Conservation (phyloP, 1,284 basidiomycete genomes). For the Ustilago sp. region DNA sequence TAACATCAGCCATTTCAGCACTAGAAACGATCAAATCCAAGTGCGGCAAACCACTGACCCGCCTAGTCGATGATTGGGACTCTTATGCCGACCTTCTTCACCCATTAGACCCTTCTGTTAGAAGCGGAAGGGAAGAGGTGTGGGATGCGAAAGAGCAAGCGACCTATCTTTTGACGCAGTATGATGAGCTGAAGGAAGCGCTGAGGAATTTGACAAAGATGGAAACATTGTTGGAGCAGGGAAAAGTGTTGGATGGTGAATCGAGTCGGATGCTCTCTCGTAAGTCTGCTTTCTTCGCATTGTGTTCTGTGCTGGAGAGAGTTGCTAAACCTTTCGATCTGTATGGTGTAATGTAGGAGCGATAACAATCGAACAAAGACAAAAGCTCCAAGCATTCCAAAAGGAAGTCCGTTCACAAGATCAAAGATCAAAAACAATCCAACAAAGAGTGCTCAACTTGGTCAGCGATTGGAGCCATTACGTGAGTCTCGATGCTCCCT, state of each 20-base stretch:
- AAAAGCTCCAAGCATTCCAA: background rate
- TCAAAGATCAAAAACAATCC: background rate
- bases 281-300: background rate
- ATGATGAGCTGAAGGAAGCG: background rate
- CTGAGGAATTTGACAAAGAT: background rate
- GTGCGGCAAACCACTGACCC: slow-evolving; percentile 6
- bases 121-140: background rate
- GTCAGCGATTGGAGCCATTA: slow-evolving; percentile 14
- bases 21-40: background rate
- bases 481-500: slow-evolving; percentile 6
- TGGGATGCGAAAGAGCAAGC: slow-evolving; percentile 23
- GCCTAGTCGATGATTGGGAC: slow-evolving; percentile 14
- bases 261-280: background rate
- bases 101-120: background rate
- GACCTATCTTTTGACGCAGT: slow-evolving; percentile 8
- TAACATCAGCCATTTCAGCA: background rate
- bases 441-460: background rate
- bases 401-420: background rate
- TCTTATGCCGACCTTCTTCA: slow-evolving; percentile 9
- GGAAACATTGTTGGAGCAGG: background rate
- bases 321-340: background rate
- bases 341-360: background rate
- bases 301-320: background rate
- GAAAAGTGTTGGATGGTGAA: slow-evolving; percentile 10
- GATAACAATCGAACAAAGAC: background rate